Evolutionary conservation across 768 basidiomycete species (phyloP).

Genomic region (Russula virescens): DNA sequence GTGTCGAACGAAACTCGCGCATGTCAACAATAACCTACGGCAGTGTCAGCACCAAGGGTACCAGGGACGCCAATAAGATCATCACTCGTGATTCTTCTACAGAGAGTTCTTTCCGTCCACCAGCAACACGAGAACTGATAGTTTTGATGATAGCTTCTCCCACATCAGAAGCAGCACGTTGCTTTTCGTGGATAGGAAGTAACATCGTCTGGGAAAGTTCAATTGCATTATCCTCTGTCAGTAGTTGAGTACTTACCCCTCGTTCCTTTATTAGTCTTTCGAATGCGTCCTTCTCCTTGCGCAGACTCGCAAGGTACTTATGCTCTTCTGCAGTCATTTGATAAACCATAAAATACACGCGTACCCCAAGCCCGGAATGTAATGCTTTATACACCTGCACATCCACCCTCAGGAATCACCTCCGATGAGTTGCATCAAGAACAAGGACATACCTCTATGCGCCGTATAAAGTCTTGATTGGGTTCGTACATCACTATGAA

Average conservation of each 20-base stretch:
- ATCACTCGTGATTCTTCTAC: slow-evolving; percentile 59
- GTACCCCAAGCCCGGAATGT: slow-evolving; percentile 72
- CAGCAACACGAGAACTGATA: slow-evolving; percentile 80
- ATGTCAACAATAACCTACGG: slow-evolving; percentile 89
- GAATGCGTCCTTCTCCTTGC: slow-evolving; percentile 92
- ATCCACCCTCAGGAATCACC: neutral
- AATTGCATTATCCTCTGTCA: neutral
- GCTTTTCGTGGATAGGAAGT: slow-evolving; percentile 70
- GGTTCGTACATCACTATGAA: slow-evolving; percentile 97
- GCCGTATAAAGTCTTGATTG: slow-evolving; percentile 84
- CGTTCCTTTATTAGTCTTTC: slow-evolving; percentile 89
- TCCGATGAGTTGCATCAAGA: neutral
- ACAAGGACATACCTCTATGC: slow-evolving; percentile 68
- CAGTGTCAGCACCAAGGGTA: neutral
- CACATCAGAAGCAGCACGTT: slow-evolving; percentile 34
- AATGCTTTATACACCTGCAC: slow-evolving; percentile 78
- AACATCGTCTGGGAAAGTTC: slow-evolving; percentile 67
- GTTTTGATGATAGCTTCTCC: slow-evolving; percentile 67
- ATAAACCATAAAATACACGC: slow-evolving; percentile 97
- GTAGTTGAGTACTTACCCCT: slow-evolving; percentile 51
- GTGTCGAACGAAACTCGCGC: slow-evolving; percentile 90
- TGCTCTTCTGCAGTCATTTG: slow-evolving; percentile 91
- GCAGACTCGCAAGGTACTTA: slow-evolving; percentile 82
- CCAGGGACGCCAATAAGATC: neutral
- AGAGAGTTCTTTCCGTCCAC: slow-evolving; percentile 66